A percentile compares a stretch with the other conserved stretches of the same genome.
These are phyloP conservation scores for Apiospora malaysiana DNA, from an alignment of 2,329 filamentous ascomycete genomes.

Conservation along the genomic window DNA sequence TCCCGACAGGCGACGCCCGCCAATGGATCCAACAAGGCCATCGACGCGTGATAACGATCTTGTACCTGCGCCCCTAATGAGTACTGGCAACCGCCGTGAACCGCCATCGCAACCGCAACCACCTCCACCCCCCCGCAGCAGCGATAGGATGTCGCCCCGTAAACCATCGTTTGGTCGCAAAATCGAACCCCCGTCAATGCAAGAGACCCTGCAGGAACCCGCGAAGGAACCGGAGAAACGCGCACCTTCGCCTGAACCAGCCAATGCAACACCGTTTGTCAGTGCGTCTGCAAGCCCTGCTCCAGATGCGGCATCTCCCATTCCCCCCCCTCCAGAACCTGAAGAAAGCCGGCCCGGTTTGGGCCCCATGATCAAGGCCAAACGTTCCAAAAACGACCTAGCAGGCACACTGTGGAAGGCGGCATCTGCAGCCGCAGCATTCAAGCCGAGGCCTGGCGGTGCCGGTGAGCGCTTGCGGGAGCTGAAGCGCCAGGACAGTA, in stretches of 20 bases:
- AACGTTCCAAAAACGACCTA: constrained; percentile 74
- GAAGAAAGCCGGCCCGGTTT: constrained; percentile 72
- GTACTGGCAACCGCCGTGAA: constrained; percentile 53
- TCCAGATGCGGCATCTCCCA: constrained; percentile 35
- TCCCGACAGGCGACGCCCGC: constrained; percentile 69
- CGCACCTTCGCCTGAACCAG: constrained; percentile 17
- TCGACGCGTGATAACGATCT: constrained; percentile 57
- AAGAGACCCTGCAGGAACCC: constrained; percentile 39
- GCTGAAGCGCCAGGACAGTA: constrained; percentile 57
- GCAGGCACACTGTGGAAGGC: constrained; percentile 82
- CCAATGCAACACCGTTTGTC: constrained; percentile 30
- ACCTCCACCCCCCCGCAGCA: constrained; percentile 52
- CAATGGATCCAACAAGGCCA: constrained; percentile 66
- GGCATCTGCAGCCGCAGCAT: constrained; percentile 72
- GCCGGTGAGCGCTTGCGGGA: constrained; percentile 80
- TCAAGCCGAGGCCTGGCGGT: constrained; percentile 88
- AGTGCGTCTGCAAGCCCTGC: constrained; percentile 33
- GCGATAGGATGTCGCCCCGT: constrained; percentile 53
- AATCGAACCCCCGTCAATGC: constrained; percentile 34
- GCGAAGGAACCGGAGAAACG: constrained; percentile 19
- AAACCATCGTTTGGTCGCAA: constrained; percentile 48
- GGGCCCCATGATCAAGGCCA: constrained; percentile 89
- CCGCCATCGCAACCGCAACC: constrained; percentile 47
- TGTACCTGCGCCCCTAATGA: constrained; percentile 64
- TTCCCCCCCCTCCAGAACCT: constrained; percentile 25